A percentile compares a stretch with the other conserved stretches of the same genome.
phyloP scores from a whole-genome alignment of 2,329 filamentous ascomycete genomes.

The Ophiostoma sp. region DNA sequence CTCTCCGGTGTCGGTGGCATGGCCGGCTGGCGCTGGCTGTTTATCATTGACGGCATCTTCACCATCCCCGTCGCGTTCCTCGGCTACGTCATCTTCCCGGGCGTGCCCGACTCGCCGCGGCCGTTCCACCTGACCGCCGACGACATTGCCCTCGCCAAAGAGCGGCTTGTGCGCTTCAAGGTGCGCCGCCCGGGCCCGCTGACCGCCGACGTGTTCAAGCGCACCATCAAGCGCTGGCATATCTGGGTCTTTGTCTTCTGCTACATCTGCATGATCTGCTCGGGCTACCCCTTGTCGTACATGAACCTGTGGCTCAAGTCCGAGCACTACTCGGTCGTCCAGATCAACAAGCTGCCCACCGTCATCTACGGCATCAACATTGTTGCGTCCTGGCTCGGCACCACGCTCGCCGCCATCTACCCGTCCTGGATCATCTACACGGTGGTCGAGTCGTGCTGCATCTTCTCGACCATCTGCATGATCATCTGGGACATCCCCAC shows the following conservation, averaged over 20 bases:
- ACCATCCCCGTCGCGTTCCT: constrained; percentile 50
- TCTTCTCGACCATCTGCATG: constrained; percentile 41
- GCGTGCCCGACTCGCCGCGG: constrained; percentile 35
- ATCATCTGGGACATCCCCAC: constrained; percentile 47
- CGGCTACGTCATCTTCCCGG: constrained; percentile 43
- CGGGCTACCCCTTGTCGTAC: constrained; percentile 42
- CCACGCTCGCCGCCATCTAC: constrained; percentile 47
- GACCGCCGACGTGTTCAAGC: constrained; percentile 40
- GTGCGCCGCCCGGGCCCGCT: constrained; percentile 39
- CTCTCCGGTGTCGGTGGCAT: constrained; percentile 46
- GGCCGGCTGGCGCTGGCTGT: constrained; percentile 50
- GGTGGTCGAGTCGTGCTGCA: constrained; percentile 37
- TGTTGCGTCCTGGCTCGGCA: constrained; percentile 44
- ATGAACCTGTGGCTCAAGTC: constrained; percentile 51
- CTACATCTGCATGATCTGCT: constrained; percentile 45
- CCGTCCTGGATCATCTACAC: constrained; percentile 46
- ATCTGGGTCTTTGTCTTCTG: constrained; percentile 46
- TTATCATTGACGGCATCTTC: constrained; percentile 55
- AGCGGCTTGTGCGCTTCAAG: constrained; percentile 31
- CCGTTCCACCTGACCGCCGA: constrained; percentile 35
- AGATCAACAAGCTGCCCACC: constrained; percentile 48
- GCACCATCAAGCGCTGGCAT: constrained; percentile 45
- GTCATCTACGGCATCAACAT: constrained; percentile 45
- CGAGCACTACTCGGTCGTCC: constrained; percentile 42
- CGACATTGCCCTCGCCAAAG: constrained; percentile 37